These are phyloP conservation scores for Vitis hybrid DNA, from an alignment of 177 flowering plant genomes.

Conservation along the genomic window DNA sequence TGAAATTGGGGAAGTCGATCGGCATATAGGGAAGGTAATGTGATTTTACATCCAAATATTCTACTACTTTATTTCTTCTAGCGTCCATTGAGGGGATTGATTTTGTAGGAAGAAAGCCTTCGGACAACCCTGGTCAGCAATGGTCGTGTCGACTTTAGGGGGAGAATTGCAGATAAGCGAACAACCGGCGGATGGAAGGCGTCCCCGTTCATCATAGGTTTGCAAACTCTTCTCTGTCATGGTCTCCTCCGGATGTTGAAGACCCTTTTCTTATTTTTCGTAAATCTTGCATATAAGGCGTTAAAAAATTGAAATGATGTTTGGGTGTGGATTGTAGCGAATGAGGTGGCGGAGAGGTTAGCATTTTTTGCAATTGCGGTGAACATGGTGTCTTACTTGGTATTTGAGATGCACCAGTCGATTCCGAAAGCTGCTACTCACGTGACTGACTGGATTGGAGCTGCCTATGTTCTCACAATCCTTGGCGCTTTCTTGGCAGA, in stretches of 20 bases:
- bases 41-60: neutral
- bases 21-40: neutral
- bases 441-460: constrained; percentile 67
- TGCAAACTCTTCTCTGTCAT: neutral
- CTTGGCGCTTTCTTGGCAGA: constrained; percentile 76
- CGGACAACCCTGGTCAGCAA: constrained; percentile 45
- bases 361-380: constrained; percentile 68
- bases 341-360: constrained; percentile 76
- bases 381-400: constrained; percentile 61
- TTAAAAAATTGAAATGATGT: too few relatives aligned
- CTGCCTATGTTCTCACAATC: constrained; percentile 60
- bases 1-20: neutral
- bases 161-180: constrained; percentile 54
- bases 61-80: neutral
- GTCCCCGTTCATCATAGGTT: constrained; percentile 67
- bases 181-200: constrained; percentile 79
- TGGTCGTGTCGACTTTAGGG: constrained; percentile 53
- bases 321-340: constrained; percentile 34
- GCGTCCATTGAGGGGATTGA: too few relatives aligned
- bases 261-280: too few relatives aligned
- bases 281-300: neutral
- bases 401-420: constrained; percentile 50
- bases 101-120: neutral
- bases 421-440: constrained; percentile 57
- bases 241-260: too few relatives aligned